These are phyloP conservation scores for Penicillium flavigenum DNA, from an alignment of 495 filamentous ascomycete species.

Conservation along the genomic window DNA sequence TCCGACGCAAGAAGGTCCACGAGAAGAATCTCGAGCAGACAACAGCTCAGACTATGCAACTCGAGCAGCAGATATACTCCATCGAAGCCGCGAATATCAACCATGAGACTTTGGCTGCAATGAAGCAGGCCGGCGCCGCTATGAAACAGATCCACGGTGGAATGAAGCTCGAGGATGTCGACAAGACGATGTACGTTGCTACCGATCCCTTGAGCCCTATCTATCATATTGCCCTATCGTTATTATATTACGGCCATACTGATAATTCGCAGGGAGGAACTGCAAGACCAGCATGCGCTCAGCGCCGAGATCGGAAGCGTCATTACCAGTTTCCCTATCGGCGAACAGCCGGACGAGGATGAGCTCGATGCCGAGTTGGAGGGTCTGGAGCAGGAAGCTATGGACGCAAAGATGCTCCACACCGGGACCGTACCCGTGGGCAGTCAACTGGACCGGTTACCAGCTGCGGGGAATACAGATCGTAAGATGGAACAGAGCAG, in stretches of 20 bases:
- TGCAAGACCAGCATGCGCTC: slow-evolving; percentile 87
- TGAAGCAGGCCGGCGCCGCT: slow-evolving; percentile 83
- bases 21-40: slow-evolving; percentile 91
- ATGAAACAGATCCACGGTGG: slow-evolving; percentile 91
- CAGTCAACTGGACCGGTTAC: slow-evolving; percentile 70
- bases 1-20: slow-evolving; percentile 91
- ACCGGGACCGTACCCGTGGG: slow-evolving; percentile 75
- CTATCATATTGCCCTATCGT: not conserved
- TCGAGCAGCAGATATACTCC: slow-evolving; percentile 93
- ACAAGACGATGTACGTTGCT: slow-evolving; percentile 82
- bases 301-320: slow-evolving; percentile 88
- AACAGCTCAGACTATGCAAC: slow-evolving; percentile 78
- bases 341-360: slow-evolving; percentile 76
- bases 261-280: slow-evolving; percentile 67
- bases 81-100: slow-evolving; percentile 99
- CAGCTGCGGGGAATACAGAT: slow-evolving; percentile 67
- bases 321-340: slow-evolving; percentile 70
- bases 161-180: slow-evolving; percentile 89
- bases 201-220: not conserved
- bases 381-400: slow-evolving; percentile 75
- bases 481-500: slow-evolving; percentile 51
- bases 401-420: slow-evolving; percentile 91
- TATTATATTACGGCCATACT: not conserved
- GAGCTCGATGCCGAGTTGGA: slow-evolving; percentile 81
- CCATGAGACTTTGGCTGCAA: slow-evolving; percentile 89